Conservation (phyloP, 768 basidiomycete genomes). For the Leccinellum luteum region DNA sequence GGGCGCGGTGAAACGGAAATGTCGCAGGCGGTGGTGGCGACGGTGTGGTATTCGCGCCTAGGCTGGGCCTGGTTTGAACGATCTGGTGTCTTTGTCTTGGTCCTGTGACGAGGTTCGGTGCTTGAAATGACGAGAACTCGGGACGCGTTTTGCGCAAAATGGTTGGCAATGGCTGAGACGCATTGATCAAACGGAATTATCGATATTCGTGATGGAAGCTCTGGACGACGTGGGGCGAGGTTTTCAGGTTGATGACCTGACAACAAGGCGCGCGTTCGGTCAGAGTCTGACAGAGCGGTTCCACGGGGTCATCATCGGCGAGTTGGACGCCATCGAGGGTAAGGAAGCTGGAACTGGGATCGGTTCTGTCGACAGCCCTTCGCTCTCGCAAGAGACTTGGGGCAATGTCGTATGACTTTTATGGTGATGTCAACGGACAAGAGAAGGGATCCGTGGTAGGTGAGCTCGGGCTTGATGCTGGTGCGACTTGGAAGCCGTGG, state of each 20-base stretch:
- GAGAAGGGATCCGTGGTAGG: neutral
- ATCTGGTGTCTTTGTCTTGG: neutral
- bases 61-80: neutral
- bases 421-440: neutral
- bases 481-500: neutral
- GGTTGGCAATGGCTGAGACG: neutral
- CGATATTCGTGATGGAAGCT: neutral
- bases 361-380: neutral
- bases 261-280: neutral
- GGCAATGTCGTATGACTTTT: neutral
- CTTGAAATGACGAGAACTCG: constrained; percentile 1
- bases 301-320: neutral
- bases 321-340: neutral
- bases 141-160: neutral
- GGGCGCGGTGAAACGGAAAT: constrained; percentile 12
- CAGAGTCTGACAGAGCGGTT: too few species aligned
- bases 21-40: constrained; percentile 6
- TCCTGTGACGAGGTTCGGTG: neutral
- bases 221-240: neutral
- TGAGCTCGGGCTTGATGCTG: neutral
- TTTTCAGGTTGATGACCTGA: neutral
- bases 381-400: neutral
- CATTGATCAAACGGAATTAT: neutral
- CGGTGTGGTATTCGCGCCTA: neutral
- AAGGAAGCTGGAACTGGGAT: neutral